A percentile compares a stretch with the other conserved stretches of the same genome.
These are phyloP conservation scores for Monosporozyma servazzii DNA, from an alignment of 805 yeast genomes.

Conservation along the genomic window DNA sequence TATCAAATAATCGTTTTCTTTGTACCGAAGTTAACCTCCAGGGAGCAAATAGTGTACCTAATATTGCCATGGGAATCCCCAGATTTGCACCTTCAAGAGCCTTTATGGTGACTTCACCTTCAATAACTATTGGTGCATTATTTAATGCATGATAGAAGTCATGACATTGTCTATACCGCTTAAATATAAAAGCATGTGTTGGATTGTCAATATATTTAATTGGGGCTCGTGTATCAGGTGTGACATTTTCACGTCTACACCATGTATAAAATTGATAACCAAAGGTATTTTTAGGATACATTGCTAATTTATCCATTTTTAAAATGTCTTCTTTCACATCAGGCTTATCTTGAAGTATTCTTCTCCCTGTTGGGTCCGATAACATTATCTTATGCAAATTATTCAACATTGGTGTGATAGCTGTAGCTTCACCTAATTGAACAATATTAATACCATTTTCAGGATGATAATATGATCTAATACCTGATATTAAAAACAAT, in stretches of 20 bases:
- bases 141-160: conserved; percentile 93
- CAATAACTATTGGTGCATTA: conserved; percentile 81
- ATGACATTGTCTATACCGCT: conserved; percentile 91
- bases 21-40: conserved; percentile 58
- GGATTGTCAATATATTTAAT: conserved; percentile 84
- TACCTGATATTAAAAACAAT: conserved; percentile 62
- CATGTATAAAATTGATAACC: conserved; percentile 76
- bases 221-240: conserved; percentile 87
- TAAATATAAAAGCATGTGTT: conserved; percentile 85
- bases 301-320: conserved; percentile 49
- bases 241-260: conserved; percentile 79
- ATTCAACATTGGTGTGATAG: conserved; percentile 56
- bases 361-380: conserved; percentile 63
- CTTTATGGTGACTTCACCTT: conserved; percentile 94
- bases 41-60: conserved; percentile 88
- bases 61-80: conserved; percentile 90
- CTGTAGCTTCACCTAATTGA: conserved; percentile 85
- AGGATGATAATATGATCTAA: conserved; percentile 71
- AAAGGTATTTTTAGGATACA: conserved; percentile 57
- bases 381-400: conserved; percentile 67
- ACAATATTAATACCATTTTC: conserved; percentile 67
- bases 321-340: conserved; percentile 67
- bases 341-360: conserved; percentile 70
- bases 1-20: conserved; percentile 50
- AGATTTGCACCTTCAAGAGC: conserved; percentile 86